Conservation (phyloP, 2,329 filamentous ascomycete species). For the Ceratocystis huliohia region DNA sequence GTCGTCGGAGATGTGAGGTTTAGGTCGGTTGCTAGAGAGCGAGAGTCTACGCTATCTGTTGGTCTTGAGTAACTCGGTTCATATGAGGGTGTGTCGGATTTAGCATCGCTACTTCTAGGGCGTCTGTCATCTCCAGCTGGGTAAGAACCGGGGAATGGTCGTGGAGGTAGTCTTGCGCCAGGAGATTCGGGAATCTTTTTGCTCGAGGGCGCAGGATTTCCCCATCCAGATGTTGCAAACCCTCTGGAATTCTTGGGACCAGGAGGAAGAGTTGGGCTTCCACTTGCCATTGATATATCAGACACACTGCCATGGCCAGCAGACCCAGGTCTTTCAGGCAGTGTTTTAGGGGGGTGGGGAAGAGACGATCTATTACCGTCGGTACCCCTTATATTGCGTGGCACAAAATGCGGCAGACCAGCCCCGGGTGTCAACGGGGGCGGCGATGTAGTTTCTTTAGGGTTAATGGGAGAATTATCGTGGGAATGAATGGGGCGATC, state of each 20-base stretch:
- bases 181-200: slow-evolving; percentile 42
- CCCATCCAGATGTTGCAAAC: slow-evolving; percentile 31
- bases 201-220: slow-evolving; percentile 36
- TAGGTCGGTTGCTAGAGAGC: background rate
- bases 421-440: slow-evolving; percentile 41
- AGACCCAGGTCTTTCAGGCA: slow-evolving; percentile 38
- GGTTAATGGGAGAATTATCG: slow-evolving; percentile 34
- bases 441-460: slow-evolving; percentile 34
- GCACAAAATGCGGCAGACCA: slow-evolving; percentile 33
- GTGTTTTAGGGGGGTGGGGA: slow-evolving; percentile 21
- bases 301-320: slow-evolving; percentile 28
- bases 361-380: slow-evolving; percentile 25
- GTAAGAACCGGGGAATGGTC: slow-evolving; percentile 22
- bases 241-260: slow-evolving; percentile 13
- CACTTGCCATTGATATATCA: slow-evolving; percentile 19
- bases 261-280: slow-evolving; percentile 28
- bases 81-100: slow-evolving; percentile 27
- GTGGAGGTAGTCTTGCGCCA: slow-evolving; percentile 32
- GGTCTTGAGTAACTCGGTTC: slow-evolving; percentile 1
- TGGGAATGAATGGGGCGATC: slow-evolving; percentile 39
- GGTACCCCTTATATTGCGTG: slow-evolving; percentile 44
- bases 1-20: slow-evolving; percentile 13
- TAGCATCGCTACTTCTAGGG: slow-evolving; percentile 42
- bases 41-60: background rate
- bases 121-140: slow-evolving; percentile 32